Evolutionary conservation across 2,329 filamentous ascomycete species (phyloP).

Genomic region (Botrytis pseudocinerea): DNA sequence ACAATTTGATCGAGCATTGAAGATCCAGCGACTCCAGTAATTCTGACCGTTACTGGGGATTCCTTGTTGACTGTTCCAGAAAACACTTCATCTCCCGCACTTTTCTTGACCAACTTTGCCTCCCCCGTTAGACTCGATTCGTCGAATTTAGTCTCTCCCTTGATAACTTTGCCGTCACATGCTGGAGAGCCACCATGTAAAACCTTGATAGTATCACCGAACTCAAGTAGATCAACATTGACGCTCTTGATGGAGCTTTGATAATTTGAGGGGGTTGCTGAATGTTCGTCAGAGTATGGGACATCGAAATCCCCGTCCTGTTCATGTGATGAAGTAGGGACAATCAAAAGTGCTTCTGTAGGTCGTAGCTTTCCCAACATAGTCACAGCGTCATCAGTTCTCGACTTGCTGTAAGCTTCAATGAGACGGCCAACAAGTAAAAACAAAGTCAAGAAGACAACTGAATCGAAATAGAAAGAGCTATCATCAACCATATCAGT

Average conservation of each 20-base stretch:
- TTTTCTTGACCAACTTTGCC: conserved; percentile 66
- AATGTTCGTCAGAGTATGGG: conserved; percentile 35
- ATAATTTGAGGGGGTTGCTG: conserved; percentile 4
- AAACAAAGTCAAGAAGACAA: conserved; percentile 89
- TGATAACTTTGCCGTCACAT: conserved; percentile 70
- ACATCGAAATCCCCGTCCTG: conserved; percentile 52
- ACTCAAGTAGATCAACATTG: conserved; percentile 62
- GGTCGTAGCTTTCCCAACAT: conserved; percentile 77
- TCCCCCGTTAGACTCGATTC: conserved; percentile 89
- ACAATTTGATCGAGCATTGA: conserved; percentile 83
- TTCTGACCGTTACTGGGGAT: conserved; percentile 58
- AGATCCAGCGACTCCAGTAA: conserved; percentile 64
- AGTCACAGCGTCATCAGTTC: conserved; percentile 82
- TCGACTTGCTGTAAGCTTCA: conserved; percentile 89
- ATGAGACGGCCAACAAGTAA: conserved; percentile 72
- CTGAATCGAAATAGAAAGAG: conserved; percentile 83
- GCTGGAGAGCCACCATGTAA: conserved; percentile 80
- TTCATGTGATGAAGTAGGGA: conserved; percentile 39
- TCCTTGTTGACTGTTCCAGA: conserved; percentile 75
- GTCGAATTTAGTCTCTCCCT: conserved; percentile 71
- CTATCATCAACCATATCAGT: conserved; percentile 46
- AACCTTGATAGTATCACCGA: conserved; percentile 72
- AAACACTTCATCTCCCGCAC: conserved; percentile 62
- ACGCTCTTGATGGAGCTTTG: conserved; percentile 29
- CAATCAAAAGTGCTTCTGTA: conserved; percentile 70